Base-by-base conservation (phyloP, 768 basidiomycete species). In the Serendipita sp. region DNA sequence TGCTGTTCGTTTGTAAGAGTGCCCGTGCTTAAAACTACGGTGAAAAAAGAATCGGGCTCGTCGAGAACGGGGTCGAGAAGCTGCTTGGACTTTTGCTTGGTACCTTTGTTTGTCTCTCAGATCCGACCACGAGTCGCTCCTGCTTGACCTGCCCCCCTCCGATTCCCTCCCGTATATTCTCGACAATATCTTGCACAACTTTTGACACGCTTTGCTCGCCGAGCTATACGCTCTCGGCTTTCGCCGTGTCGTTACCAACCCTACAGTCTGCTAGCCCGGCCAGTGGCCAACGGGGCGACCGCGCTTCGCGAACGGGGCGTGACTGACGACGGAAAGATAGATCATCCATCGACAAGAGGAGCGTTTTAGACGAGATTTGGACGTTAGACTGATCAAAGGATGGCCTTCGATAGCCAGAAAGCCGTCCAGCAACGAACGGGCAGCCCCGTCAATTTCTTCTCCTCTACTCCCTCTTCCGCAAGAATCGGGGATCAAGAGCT, bases 21-120 rank as follows among this genome's bases (percentile, higher is more conserved):
- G 5, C 14, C 38, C 38, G 38, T 38, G 38, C 5, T 14, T 5
- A 14, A 14, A 14, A 7, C 38, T 5, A 14, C 7, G 14, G 38
- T 38, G 38, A 88, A 42, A 81, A 86, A 14, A 86, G 78, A 14
- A 74, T 68, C 4, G 78, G 69, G 28, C 74, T 72, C 43, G 72
- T 74, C 1, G 60, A 62, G 30, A 65, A 67, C 11, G 62, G 58
- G 56, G 64, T 28, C 45, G 20, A 48, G 45, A 48, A 48, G 45
- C 5, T 28, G 26, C n/a, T 20, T 7, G 9, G 45, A n/a, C 45
- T 48, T 48, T 38, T 38, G 38, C 38, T 38, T 38, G 38, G 38
- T 38, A 38, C 38, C 38, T 38, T 38, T 38, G 38, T 38, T 38
- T 48, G 45, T 48, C 26, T 48, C n/a, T 48, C 24, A 61, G 48